phyloP scores from a whole-genome alignment of 2,329 filamentous ascomycete species.

The Colletotrichum zoysiae region DNA sequence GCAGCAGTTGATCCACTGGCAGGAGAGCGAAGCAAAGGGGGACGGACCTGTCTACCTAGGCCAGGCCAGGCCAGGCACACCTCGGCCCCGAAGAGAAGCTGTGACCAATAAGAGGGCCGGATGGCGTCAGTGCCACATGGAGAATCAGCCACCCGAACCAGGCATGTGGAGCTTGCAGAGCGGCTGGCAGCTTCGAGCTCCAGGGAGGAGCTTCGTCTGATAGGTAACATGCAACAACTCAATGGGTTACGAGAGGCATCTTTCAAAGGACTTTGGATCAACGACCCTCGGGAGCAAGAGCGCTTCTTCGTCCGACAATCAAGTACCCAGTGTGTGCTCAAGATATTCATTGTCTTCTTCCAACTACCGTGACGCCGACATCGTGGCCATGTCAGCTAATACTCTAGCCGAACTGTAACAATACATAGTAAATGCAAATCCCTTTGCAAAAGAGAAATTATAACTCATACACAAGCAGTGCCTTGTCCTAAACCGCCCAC shows the following conservation, averaged over 20 bases:
- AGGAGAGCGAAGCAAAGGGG: slow-evolving; percentile 1
- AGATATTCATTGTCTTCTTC: slow-evolving; percentile 38
- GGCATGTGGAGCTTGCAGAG: slow-evolving; percentile 13
- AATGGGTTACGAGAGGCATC: neutral
- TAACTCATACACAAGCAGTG: slow-evolving; percentile 41
- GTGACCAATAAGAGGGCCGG: slow-evolving; percentile 2
- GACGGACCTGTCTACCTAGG: neutral
- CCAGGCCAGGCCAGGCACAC: neutral
- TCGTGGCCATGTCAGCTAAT: slow-evolving; percentile 27
- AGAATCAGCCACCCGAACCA: slow-evolving; percentile 30
- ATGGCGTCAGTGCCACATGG: slow-evolving; percentile 26
- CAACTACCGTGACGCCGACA: slow-evolving; percentile 35
- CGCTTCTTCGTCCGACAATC: neutral
- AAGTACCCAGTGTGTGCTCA: slow-evolving; percentile 2
- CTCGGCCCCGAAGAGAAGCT: neutral
- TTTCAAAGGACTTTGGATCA: neutral
- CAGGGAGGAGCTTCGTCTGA: slow-evolving; percentile 14
- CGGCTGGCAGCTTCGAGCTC: slow-evolving; percentile 4
- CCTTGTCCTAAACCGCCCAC: slow-evolving; percentile 27
- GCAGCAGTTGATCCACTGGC: slow-evolving; percentile 37
- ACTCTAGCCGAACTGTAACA: slow-evolving; percentile 38
- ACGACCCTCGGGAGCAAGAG: neutral
- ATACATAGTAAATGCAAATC: slow-evolving; percentile 42
- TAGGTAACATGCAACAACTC: neutral
- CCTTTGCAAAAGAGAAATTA: slow-evolving; percentile 41